phyloP scores from a whole-genome alignment of 2,329 filamentous ascomycete species.

The Diaporthe capsici region DNA sequence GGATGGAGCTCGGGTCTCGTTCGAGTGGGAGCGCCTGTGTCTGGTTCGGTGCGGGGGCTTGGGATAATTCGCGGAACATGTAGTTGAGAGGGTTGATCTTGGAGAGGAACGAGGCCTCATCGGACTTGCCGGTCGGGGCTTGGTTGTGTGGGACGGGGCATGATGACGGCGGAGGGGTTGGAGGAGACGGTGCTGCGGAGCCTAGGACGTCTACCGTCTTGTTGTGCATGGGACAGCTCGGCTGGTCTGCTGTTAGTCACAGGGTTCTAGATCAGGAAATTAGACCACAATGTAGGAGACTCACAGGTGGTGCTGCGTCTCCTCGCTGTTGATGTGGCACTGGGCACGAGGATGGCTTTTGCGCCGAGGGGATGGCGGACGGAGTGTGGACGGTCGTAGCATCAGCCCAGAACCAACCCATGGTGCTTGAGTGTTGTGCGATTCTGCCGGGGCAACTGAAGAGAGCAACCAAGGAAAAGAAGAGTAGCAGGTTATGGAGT shows the following conservation, averaged over 20 bases:
- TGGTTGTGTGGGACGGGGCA: conserved; percentile 63
- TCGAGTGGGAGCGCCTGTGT: conserved; percentile 80
- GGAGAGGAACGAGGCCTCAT: conserved; percentile 63
- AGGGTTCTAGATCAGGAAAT: background rate
- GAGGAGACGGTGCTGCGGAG: conserved; percentile 49
- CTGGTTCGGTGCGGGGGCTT: conserved; percentile 82
- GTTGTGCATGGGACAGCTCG: conserved; percentile 71
- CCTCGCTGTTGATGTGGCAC: conserved; percentile 45
- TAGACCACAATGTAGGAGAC: conserved; percentile 40
- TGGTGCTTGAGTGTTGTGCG: conserved; percentile 46
- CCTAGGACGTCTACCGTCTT: conserved; percentile 64
- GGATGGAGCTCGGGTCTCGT: conserved; percentile 90
- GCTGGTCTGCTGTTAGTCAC: conserved; percentile 54
- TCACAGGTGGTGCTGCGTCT: conserved; percentile 57
- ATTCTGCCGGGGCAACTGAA: background rate
- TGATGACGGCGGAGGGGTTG: conserved; percentile 52
- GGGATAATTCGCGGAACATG: conserved; percentile 91
- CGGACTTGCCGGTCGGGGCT: conserved; percentile 34
- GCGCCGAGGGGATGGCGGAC: conserved; percentile 35
- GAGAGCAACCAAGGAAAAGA: background rate
- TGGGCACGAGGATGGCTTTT: conserved; percentile 41
- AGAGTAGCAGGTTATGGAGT: background rate
- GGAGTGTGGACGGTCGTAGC: conserved; percentile 49
- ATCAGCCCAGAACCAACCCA: conserved; percentile 78
- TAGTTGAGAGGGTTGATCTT: conserved; percentile 85